Evolutionary conservation across 805 yeast genomes (phyloP).

Genomic region (Sugiyamaella lignohabitans): DNA sequence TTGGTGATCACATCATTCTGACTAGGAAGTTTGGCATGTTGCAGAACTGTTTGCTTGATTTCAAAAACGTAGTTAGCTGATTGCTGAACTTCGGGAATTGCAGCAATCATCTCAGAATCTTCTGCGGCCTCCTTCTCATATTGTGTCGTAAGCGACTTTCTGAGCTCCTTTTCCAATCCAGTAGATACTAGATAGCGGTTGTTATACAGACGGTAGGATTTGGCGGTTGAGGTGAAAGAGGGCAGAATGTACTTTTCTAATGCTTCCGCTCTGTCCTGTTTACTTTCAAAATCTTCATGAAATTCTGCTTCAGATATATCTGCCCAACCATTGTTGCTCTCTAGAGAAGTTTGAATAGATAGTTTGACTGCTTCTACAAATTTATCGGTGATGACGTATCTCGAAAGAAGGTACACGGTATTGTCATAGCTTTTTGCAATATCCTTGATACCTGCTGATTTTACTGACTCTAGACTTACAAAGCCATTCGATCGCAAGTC

Average conservation of each 20-base stretch:
- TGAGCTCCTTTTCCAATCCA: slow-evolving; percentile 3
- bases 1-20: not conserved
- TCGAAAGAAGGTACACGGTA: not conserved
- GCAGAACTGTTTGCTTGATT: not conserved
- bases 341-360: not conserved
- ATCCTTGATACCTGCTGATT: slow-evolving; percentile 4
- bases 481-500: slow-evolving; percentile 1
- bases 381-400: slow-evolving; percentile 4
- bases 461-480: not conserved
- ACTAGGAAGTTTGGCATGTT: not conserved
- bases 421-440: not conserved
- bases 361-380: not conserved
- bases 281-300: slow-evolving; percentile 1
- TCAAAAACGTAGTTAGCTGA: slow-evolving; percentile 1
- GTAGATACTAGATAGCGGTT: not conserved
- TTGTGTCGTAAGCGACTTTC: not conserved
- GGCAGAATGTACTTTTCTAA: not conserved
- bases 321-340: slow-evolving; percentile 7
- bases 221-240: not conserved
- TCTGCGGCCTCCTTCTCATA: not conserved
- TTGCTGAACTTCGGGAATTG: not conserved
- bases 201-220: slow-evolving; percentile 1
- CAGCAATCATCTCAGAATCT: not conserved
- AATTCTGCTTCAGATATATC: slow-evolving; percentile 6
- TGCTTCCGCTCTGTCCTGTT: slow-evolving; percentile 1